Conservation (phyloP, 768 basidiomycete genomes). For the Heimioporus sp. region DNA sequence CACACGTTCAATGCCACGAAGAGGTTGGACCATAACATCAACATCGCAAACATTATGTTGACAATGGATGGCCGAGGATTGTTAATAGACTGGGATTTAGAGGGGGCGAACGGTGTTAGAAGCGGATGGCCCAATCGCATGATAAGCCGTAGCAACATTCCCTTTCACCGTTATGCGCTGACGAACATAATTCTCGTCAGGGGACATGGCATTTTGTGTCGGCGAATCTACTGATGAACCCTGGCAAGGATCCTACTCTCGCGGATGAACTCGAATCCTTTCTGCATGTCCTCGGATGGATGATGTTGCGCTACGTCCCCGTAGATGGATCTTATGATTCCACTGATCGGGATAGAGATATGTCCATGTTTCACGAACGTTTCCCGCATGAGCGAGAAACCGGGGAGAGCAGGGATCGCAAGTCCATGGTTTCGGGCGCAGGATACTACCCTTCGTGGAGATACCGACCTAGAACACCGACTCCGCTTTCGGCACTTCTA, state of each 20-base stretch:
- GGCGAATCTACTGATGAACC: conserved; percentile 13
- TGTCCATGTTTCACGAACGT: not conserved
- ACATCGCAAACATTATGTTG: no score
- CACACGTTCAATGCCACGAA: no score
- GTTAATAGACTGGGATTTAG: no score
- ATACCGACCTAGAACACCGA: not conserved
- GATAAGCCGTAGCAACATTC: no score
- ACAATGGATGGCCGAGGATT: no score
- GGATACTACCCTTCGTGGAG: not conserved
- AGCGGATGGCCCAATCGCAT: no score
- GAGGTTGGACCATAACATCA: no score
- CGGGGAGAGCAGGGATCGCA: not conserved
- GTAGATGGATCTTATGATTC: not conserved
- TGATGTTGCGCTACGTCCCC: not conserved
- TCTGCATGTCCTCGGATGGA: conserved; percentile 7
- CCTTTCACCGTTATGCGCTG: no score
- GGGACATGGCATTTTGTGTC: no score
- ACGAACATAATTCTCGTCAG: no score
- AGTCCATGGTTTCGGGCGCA: not conserved
- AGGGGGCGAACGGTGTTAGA: no score
- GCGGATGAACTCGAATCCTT: conserved; percentile 34
- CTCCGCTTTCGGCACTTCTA: not conserved
- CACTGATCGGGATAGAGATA: not conserved
- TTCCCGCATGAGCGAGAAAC: no score
- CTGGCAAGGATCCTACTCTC: conserved; percentile 16